These are phyloP conservation scores for Paecilomyces sp. DNA, from an alignment of 2,329 filamentous ascomycete species.

Conservation along the genomic window DNA sequence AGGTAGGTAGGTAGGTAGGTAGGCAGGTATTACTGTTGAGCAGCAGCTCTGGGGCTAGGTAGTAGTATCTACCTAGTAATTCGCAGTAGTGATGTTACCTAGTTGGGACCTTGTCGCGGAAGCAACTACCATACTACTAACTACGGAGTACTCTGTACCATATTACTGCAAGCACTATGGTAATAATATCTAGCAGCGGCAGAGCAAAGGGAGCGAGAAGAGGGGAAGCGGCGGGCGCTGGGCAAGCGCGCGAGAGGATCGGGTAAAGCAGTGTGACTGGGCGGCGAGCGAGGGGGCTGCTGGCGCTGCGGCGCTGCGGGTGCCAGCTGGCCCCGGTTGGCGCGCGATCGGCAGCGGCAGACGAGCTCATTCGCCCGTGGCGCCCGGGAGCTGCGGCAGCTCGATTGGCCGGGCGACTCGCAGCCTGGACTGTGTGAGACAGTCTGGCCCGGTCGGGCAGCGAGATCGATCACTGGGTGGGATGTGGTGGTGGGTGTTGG, in stretches of 20 bases:
- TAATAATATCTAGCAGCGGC: too few relatives aligned
- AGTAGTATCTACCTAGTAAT: background rate
- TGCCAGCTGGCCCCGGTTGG: constrained; percentile 25
- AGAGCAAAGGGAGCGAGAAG: background rate
- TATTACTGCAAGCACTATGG: background rate
- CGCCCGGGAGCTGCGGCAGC: constrained; percentile 8
- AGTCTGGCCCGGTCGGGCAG: constrained; percentile 6
- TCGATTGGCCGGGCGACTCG: constrained; percentile 17
- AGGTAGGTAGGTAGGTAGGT: too few relatives aligned
- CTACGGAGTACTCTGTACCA: too few relatives aligned
- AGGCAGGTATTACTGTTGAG: too few relatives aligned
- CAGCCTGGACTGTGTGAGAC: constrained; percentile 9
- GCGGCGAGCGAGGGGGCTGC: constrained; percentile 1
- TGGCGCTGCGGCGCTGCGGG: constrained; percentile 12
- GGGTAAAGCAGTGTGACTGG: constrained; percentile 3
- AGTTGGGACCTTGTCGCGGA: too few relatives aligned
- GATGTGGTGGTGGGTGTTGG: too few relatives aligned
- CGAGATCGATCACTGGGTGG: background rate
- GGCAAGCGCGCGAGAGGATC: constrained; percentile 10
- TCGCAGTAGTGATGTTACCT: background rate
- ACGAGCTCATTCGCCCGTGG: constrained; percentile 10
- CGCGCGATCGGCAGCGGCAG: constrained; percentile 32
- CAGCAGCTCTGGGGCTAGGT: background rate
- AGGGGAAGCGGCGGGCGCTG: background rate
- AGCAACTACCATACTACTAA: too few relatives aligned